Evolutionary conservation across 1,284 basidiomycete genomes (phyloP).

Genomic region (Trichosporon sp.): DNA sequence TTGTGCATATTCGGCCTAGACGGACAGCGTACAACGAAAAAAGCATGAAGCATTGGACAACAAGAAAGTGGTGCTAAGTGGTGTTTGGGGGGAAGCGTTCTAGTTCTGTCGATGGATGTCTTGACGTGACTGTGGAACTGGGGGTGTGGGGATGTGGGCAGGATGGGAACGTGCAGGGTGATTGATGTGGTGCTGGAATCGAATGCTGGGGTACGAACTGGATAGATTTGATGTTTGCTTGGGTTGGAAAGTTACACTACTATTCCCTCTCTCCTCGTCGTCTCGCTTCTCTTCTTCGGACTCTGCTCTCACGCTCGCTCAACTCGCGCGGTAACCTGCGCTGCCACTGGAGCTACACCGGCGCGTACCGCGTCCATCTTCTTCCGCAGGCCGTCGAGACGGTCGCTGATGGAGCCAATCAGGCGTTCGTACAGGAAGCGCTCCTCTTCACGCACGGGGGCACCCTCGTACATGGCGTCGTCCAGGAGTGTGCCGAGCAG

Average conservation of each 20-base stretch:
- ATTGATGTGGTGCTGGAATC: not conserved
- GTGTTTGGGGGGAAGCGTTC: not conserved
- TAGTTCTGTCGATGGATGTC: not conserved
- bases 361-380: slow-evolving; percentile 26
- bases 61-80: not conserved
- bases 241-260: not conserved
- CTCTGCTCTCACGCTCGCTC: not conserved
- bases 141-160: not conserved
- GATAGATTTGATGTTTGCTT: slow-evolving; percentile 3
- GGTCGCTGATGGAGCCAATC: slow-evolving; percentile 29
- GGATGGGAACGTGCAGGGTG: not conserved
- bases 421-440: slow-evolving; percentile 73
- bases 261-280: not conserved
- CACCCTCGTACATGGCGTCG: slow-evolving; percentile 78
- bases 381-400: slow-evolving; percentile 32
- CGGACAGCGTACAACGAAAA: slow-evolving; percentile 10
- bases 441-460: slow-evolving; percentile 82
- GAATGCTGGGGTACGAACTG: not conserved
- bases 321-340: not conserved
- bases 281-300: not conserved
- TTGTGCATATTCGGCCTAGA: slow-evolving; percentile 5
- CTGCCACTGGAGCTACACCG: not conserved
- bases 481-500: slow-evolving; percentile 89
- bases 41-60: slow-evolving; percentile 6
- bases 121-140: not conserved